A percentile compares a stretch with the other conserved stretches of the same genome.
Evolutionary conservation across 2,329 filamentous ascomycete genomes (phyloP).

Genomic region (Curvularia sp.): DNA sequence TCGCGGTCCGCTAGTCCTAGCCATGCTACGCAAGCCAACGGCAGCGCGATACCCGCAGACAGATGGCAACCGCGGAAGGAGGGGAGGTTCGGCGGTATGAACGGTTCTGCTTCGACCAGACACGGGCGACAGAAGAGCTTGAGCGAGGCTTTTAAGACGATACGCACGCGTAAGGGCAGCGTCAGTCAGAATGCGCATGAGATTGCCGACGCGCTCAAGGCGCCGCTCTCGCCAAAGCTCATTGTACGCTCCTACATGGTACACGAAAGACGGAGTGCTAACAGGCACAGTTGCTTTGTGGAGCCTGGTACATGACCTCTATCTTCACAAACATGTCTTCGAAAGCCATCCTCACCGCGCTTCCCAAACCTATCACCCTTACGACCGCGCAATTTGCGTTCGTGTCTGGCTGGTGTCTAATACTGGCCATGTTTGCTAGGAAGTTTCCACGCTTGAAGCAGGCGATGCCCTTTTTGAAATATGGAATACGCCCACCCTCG

Average conservation of each 20-base stretch:
- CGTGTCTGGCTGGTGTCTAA: conserved; percentile 84
- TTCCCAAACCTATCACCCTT: conserved; percentile 88
- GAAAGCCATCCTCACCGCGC: conserved; percentile 92
- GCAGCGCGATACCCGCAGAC: conserved; percentile 53
- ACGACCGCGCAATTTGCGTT: conserved; percentile 94
- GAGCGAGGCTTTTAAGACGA: conserved; percentile 83
- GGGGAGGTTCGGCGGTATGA: conserved; percentile 55
- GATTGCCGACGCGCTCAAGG: conserved; percentile 86
- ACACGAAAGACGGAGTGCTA: conserved; percentile 29
- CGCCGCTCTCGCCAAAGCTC: conserved; percentile 85
- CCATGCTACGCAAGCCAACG: conserved; percentile 30
- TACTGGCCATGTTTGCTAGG: conserved; percentile 77
- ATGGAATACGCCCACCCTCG: conserved; percentile 82
- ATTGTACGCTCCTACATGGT: conserved; percentile 66
- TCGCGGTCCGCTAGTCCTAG: conserved; percentile 45
- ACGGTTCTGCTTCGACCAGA: conserved; percentile 50
- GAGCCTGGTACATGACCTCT: conserved; percentile 93
- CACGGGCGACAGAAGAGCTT: conserved; percentile 85
- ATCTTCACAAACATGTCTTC: conserved; percentile 97
- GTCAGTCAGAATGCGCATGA: conserved; percentile 93
- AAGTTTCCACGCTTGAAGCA: conserved; percentile 74
- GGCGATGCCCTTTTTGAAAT: conserved; percentile 77
- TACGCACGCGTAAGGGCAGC: conserved; percentile 80
- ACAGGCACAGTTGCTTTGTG: conserved; percentile 72
- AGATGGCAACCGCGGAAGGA: conserved; percentile 69